Percentiles rank a stretch among this genome's conserved stretches.
These are phyloP conservation scores for Yamadazyma trypodendri DNA, from an alignment of 1,139 yeast species.

Conservation along the genomic window DNA sequence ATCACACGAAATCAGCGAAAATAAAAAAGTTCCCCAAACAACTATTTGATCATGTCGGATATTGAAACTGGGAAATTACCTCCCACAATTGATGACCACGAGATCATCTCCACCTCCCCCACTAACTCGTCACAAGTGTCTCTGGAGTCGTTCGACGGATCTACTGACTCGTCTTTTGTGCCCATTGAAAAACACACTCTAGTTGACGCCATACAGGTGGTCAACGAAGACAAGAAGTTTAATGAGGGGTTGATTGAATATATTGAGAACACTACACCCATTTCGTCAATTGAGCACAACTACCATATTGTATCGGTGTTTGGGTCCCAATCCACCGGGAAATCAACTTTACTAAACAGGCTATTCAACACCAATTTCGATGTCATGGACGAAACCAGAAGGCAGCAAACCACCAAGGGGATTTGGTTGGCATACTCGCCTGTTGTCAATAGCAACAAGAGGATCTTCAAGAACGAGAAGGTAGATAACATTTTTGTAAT, in stretches of 20 bases:
- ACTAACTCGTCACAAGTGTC: conserved; percentile 17
- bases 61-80: conserved; percentile 3
- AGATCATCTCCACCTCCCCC: conserved; percentile 12
- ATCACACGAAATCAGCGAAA: conserved; percentile 2
- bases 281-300: conserved; percentile 52
- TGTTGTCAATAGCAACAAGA: conserved; percentile 24
- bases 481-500: conserved; percentile 64
- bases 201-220: conserved; percentile 65
- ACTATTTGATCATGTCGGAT: conserved; percentile 1
- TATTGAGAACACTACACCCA: conserved; percentile 33
- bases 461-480: conserved; percentile 13
- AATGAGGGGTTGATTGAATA: conserved; percentile 38
- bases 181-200: conserved; percentile 34
- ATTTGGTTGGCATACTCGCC: conserved; percentile 84
- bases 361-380: conserved; percentile 86
- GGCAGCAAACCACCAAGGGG: conserved; percentile 92
- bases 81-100: conserved; percentile 1
- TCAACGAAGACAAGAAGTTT: conserved; percentile 74
- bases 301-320: conserved; percentile 93
- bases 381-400: conserved; percentile 83
- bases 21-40: background rate
- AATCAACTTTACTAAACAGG: conserved; percentile 82
- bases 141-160: conserved; percentile 27
- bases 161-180: conserved; percentile 42
- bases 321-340: conserved; percentile 97